A percentile compares a stretch with the other conserved stretches of the same genome.
Evolutionary conservation across 140 eudicot species (phyloP).

Genomic region (Bidens hawaiensis): DNA sequence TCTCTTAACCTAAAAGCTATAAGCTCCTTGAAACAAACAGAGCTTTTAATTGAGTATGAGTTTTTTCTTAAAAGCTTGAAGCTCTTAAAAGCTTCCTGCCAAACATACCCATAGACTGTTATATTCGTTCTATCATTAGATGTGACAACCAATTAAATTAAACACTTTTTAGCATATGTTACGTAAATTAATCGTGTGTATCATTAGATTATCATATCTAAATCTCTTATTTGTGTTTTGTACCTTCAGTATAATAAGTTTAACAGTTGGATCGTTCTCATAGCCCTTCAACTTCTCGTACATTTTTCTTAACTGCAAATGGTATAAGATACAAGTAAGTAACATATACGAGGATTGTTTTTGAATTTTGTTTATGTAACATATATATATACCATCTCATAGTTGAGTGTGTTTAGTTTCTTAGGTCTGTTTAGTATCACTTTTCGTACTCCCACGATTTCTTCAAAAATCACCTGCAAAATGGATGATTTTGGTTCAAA

Average conservation of each 20-base stretch:
- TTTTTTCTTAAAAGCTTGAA: too few species aligned
- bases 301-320: slow-evolving; percentile 33
- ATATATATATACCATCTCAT: slow-evolving; percentile 41
- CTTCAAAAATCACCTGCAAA: slow-evolving; percentile 40
- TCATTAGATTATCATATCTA: too few species aligned
- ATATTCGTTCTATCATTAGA: not conserved
- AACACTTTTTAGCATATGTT: too few species aligned
- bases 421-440: slow-evolving; percentile 38
- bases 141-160: too few species aligned
- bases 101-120: too few species aligned
- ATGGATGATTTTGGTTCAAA: not conserved
- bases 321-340: not conserved
- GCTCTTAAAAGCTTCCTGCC: too few species aligned
- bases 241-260: slow-evolving; percentile 47
- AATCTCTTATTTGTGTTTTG: not conserved
- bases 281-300: slow-evolving; percentile 17
- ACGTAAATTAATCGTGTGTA: not conserved
- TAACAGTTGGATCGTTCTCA: slow-evolving; percentile 43
- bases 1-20: too few species aligned
- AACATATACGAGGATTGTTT: not conserved
- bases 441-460: slow-evolving; percentile 29
- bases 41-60: too few species aligned
- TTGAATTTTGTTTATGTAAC: not conserved
- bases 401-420: too few species aligned
- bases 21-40: too few species aligned